Conservation (phyloP, 1,284 basidiomycete genomes). For the Tilletiopsis washingtonensis region DNA sequence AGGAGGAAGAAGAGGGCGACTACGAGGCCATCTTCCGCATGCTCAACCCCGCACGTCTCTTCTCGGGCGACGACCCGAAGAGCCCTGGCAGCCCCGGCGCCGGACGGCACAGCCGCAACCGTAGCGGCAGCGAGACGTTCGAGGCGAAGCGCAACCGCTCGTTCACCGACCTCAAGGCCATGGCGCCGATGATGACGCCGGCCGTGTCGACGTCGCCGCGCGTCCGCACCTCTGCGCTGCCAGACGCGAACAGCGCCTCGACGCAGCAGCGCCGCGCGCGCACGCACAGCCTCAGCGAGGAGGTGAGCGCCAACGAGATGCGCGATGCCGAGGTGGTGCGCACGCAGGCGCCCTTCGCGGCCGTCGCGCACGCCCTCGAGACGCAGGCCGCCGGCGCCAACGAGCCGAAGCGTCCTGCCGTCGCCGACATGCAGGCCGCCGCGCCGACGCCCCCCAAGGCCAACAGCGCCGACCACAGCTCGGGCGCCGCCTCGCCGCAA, state of each 20-base stretch:
- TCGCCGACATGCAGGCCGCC: constrained; percentile 5
- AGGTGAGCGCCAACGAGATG: constrained; percentile 2
- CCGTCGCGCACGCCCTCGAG: not conserved
- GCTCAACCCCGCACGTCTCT: constrained; percentile 20
- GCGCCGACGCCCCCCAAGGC: constrained; percentile 2
- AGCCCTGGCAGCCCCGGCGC: constrained; percentile 22
- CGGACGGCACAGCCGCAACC: constrained; percentile 18
- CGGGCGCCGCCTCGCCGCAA: too few relatives aligned
- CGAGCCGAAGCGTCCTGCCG: not conserved
- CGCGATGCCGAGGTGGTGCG: not conserved
- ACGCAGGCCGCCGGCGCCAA: not conserved
- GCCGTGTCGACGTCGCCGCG: constrained; percentile 1
- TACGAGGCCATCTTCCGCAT: constrained; percentile 43
- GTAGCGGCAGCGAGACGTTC: constrained; percentile 29
- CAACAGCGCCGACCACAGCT: too few relatives aligned
- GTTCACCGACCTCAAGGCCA: constrained; percentile 28
- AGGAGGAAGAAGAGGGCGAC: constrained; percentile 39
- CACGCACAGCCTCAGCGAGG: constrained; percentile 5
- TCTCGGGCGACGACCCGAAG: constrained; percentile 7
- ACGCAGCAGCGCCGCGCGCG: constrained; percentile 1
- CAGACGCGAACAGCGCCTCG: not conserved
- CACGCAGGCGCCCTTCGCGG: not conserved
- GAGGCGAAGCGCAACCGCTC: constrained; percentile 37
- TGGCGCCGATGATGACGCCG: constrained; percentile 5
- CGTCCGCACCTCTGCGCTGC: constrained; percentile 1